Conservation (phyloP, 2,329 filamentous ascomycete species). For the Colletotrichum sp. region DNA sequence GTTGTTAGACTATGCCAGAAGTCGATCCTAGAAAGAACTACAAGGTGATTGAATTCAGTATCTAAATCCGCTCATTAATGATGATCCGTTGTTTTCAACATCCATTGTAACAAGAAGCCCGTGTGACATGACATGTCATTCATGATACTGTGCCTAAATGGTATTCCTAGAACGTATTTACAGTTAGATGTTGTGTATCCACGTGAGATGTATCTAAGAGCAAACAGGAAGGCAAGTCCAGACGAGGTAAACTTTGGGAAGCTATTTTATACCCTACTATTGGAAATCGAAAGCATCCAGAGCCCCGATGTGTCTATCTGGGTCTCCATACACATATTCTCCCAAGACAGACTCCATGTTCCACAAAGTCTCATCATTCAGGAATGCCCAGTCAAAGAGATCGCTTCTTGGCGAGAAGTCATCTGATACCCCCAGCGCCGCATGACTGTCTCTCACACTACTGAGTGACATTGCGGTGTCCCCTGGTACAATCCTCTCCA, state of each 20-base stretch:
- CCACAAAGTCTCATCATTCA: slow-evolving; percentile 22
- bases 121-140: not conserved
- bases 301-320: not conserved
- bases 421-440: not conserved
- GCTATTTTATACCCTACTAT: not conserved
- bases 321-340: slow-evolving; percentile 24
- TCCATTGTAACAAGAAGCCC: not conserved
- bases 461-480: not conserved
- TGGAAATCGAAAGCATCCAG: not conserved
- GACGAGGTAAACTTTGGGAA: not conserved
- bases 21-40: not conserved
- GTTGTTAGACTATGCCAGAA: slow-evolving; percentile 24
- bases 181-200: not conserved
- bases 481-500: not conserved
- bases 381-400: slow-evolving; percentile 19
- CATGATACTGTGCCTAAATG: not conserved
- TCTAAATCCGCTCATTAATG: not conserved
- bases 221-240: not conserved
- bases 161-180: too few relatives aligned
- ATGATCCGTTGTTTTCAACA: not conserved
- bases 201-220: not conserved
- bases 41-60: not conserved
- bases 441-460: not conserved
- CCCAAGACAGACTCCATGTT: slow-evolving; percentile 24
- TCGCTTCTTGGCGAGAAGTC: not conserved